Percentiles rank a stretch among this genome's conserved stretches.
Conservation (phyloP, 768 basidiomycete genomes). For the Boletus patriciae region DNA sequence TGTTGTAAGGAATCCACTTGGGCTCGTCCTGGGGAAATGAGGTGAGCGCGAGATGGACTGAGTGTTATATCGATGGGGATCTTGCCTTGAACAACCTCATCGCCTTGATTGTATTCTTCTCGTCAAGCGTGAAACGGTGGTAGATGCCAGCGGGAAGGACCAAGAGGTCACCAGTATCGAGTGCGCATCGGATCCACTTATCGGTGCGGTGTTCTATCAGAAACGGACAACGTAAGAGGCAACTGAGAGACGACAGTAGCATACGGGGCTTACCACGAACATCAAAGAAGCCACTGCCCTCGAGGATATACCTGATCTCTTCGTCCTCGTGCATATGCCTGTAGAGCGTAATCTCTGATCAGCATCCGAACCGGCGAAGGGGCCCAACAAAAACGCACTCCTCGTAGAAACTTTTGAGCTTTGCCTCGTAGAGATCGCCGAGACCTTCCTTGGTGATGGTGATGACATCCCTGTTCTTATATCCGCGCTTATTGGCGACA, state of each 20-base stretch:
- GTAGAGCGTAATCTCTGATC: neutral
- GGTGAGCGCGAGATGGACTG: neutral
- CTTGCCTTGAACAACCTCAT: conserved; percentile 82
- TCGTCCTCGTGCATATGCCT: conserved; percentile 97
- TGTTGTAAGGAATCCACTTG: conserved; percentile 82
- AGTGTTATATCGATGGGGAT: neutral
- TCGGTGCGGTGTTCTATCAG: conserved; percentile 61
- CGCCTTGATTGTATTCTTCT: conserved; percentile 67
- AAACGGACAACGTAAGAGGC: neutral
- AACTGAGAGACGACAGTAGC: neutral
- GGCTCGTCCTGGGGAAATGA: conserved; percentile 69
- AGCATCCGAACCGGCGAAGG: neutral
- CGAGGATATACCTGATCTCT: conserved; percentile 86
- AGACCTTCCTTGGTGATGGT: conserved; percentile 76
- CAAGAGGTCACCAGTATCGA: conserved; percentile 78
- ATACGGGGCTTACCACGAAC: conserved; percentile 63
- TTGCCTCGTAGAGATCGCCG: conserved; percentile 79
- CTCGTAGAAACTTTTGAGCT: conserved; percentile 79
- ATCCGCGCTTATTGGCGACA: conserved; percentile 65
- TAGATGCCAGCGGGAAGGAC: conserved; percentile 90
- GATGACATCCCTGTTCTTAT: conserved; percentile 83
- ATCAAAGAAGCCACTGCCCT: conserved; percentile 92
- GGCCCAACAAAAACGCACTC: conserved; percentile 51
- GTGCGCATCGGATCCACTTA: conserved; percentile 78
- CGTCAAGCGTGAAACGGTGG: conserved; percentile 91